Evolutionary conservation across 2,329 filamentous ascomycete species (phyloP).

Genomic region (Diaporthe sp.): DNA sequence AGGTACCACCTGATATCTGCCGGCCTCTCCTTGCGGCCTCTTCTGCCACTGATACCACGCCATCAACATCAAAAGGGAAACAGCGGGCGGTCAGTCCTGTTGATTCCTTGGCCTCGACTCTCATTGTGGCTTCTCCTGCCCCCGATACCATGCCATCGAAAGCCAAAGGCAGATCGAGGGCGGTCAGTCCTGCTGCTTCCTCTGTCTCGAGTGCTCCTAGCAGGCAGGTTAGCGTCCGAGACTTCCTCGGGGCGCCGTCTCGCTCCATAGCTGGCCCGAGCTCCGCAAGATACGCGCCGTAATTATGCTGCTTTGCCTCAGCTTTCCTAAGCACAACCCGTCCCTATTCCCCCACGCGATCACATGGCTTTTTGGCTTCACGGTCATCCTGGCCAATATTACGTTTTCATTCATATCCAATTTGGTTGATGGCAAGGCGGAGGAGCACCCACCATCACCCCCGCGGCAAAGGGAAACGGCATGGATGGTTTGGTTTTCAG

Average conservation of each 20-base stretch:
- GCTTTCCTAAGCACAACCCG: too few species aligned
- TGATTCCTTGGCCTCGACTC: constrained; percentile 16
- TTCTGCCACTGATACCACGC: not conserved
- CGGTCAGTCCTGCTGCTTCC: constrained; percentile 11
- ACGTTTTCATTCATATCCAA: not conserved
- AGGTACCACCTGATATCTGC: constrained; percentile 22
- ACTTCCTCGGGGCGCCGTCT: constrained; percentile 24
- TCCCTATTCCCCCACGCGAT: not conserved
- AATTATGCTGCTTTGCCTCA: not conserved
- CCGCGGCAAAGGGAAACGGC: not conserved
- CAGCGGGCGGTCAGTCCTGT: constrained; percentile 8
- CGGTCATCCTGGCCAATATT: not conserved
- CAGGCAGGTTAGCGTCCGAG: constrained; percentile 18
- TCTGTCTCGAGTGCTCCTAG: constrained; percentile 11
- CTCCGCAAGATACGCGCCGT: not conserved
- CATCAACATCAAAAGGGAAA: constrained; percentile 7
- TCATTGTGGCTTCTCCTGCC: constrained; percentile 24
- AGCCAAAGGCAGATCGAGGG: constrained; percentile 16
- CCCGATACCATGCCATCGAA: not conserved
- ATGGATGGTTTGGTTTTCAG: not conserved
- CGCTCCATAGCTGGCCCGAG: not conserved
- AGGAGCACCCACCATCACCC: not conserved
- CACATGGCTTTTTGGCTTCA: not conserved
- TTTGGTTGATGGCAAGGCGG: not conserved
- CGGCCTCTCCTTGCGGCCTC: constrained; percentile 30